Evolutionary conservation across 1,139 yeast species (phyloP).

Genomic region (Suhomyces chickasaworum): DNA sequence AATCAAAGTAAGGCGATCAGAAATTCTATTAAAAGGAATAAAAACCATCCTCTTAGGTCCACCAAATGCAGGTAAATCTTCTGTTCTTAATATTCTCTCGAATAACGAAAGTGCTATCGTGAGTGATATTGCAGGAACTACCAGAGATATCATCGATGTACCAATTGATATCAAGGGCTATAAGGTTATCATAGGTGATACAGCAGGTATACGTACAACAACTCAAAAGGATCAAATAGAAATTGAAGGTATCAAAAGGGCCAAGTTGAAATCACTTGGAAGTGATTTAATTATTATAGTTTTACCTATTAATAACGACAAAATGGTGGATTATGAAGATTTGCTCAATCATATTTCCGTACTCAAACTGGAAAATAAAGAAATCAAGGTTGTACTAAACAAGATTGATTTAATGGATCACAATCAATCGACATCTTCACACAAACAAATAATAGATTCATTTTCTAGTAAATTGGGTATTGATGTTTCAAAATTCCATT

Average conservation of each 20-base stretch:
- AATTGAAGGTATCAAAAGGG: slow-evolving; percentile 78
- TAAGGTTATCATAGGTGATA: slow-evolving; percentile 83
- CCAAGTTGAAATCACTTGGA: slow-evolving; percentile 56
- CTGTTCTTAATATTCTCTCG: slow-evolving; percentile 71
- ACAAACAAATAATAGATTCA: slow-evolving; percentile 17
- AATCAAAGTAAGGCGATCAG: slow-evolving; percentile 56
- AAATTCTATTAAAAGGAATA: slow-evolving; percentile 71
- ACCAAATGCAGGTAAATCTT: slow-evolving; percentile 96
- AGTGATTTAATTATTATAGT: slow-evolving; percentile 65
- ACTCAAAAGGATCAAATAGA: slow-evolving; percentile 63
- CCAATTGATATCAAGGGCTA: slow-evolving; percentile 82
- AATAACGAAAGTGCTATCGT: slow-evolving; percentile 88
- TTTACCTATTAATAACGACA: slow-evolving; percentile 38
- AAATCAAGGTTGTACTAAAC: slow-evolving; percentile 53
- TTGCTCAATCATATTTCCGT: slow-evolving; percentile 38
- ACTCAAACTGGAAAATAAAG: slow-evolving; percentile 28
- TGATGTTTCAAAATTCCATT: slow-evolving; percentile 32
- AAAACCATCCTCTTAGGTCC: slow-evolving; percentile 79
- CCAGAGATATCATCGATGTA: slow-evolving; percentile 84
- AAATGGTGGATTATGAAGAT: slow-evolving; percentile 22
- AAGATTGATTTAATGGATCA: slow-evolving; percentile 57
- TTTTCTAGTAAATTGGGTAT: slow-evolving; percentile 29
- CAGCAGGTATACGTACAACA: slow-evolving; percentile 82
- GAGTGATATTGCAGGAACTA: slow-evolving; percentile 90
- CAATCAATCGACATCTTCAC: slow-evolving; percentile 3